Percentiles rank a stretch among this genome's conserved stretches.
phyloP scores from a whole-genome alignment of 768 basidiomycete genomes.

The Rhodotorula diobovata region DNA sequence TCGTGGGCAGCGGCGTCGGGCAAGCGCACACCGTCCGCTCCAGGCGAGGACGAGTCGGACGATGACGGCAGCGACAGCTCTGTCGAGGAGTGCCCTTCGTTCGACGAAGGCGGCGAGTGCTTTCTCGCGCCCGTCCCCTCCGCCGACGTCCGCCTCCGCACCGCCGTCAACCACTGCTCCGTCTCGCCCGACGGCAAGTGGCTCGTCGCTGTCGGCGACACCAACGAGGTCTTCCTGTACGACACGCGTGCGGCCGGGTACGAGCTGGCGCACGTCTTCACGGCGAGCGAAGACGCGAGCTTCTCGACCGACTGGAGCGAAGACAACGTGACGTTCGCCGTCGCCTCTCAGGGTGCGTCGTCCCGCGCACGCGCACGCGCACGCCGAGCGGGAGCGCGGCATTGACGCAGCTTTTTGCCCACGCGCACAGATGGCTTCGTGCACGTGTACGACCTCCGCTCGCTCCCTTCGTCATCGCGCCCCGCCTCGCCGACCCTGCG shows the following conservation, averaged over 20 bases:
- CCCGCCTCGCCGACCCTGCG: neutral
- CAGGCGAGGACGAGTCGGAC: neutral
- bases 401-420: too few species aligned
- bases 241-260: constrained; percentile 56
- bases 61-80: neutral
- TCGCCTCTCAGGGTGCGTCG: constrained; percentile 59
- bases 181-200: constrained; percentile 83
- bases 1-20: neutral
- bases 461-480: constrained; percentile 9
- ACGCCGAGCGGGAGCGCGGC: too few species aligned
- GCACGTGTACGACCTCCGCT: constrained; percentile 27
- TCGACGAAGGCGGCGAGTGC: constrained; percentile 52
- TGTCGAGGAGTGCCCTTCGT: constrained; percentile 49
- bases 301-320: constrained; percentile 75
- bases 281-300: constrained; percentile 53
- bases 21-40: too few species aligned
- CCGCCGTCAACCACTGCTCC: constrained; percentile 78
- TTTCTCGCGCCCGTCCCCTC: constrained; percentile 50
- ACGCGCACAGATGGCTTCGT: constrained; percentile 19
- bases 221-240: constrained; percentile 76
- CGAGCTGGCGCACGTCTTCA: neutral
- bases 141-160: constrained; percentile 47
- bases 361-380: neutral
- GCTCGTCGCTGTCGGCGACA: constrained; percentile 85
- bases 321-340: constrained; percentile 72